A percentile compares a stretch with the other conserved stretches of the same genome.
Conservation (phyloP, 2,329 filamentous ascomycete genomes). For the Aspergillus hiratsukae region DNA sequence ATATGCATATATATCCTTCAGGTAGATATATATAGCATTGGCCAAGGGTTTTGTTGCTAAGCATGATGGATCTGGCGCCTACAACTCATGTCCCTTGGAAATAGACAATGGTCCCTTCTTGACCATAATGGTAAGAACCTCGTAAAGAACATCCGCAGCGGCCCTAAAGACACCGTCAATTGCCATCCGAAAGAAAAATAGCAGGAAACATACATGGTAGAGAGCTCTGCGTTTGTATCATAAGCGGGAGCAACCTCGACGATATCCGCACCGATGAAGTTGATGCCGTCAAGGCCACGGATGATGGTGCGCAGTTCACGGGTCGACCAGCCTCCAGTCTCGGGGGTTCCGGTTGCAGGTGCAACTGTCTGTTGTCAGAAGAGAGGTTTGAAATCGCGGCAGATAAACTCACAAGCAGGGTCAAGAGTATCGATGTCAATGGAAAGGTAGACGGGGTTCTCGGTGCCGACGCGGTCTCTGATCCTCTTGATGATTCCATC, state of each 20-base stretch:
- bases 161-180: slow-evolving; percentile 23
- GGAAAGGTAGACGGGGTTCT: slow-evolving; percentile 72
- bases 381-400: not conserved
- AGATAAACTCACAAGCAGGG: slow-evolving; percentile 60
- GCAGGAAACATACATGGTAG: slow-evolving; percentile 38
- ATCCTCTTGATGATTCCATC: slow-evolving; percentile 77
- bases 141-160: slow-evolving; percentile 61
- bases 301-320: slow-evolving; percentile 56
- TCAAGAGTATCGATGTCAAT: slow-evolving; percentile 88
- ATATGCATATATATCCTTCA: not conserved
- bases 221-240: slow-evolving; percentile 57
- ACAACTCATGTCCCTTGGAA: slow-evolving; percentile 5
- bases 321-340: slow-evolving; percentile 59
- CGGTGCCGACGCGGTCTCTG: slow-evolving; percentile 66
- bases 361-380: slow-evolving; percentile 25
- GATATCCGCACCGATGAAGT: slow-evolving; percentile 57
- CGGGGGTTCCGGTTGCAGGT: slow-evolving; percentile 54
- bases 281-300: slow-evolving; percentile 54
- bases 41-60: not conserved
- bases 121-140: slow-evolving; percentile 78
- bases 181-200: not conserved
- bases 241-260: slow-evolving; percentile 61
- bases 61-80: not conserved
- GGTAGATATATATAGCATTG: not conserved
- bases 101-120: slow-evolving; percentile 63